These are phyloP conservation scores for Exsudoporus frostii DNA, from an alignment of 768 basidiomycete genomes.

Conservation along the genomic window DNA sequence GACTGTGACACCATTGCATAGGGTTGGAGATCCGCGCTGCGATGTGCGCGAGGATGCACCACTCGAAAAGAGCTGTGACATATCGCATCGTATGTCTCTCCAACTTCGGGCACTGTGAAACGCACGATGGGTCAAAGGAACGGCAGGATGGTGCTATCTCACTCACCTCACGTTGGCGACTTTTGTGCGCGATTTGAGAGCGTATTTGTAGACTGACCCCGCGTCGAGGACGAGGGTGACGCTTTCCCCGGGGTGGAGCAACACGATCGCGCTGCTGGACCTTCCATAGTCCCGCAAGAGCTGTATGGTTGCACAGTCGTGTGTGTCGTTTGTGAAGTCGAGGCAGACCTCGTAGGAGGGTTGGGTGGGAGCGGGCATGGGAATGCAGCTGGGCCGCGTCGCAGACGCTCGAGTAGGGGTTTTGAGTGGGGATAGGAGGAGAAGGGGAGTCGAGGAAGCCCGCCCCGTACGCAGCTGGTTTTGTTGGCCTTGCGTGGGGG, in stretches of 20 bases:
- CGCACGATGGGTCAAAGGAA: constrained; percentile 1
- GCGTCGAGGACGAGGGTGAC: constrained; percentile 68
- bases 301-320: constrained; percentile 60
- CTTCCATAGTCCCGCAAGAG: constrained; percentile 63
- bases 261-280: constrained; percentile 48
- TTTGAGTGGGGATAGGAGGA: constrained; percentile 17
- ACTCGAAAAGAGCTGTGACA: constrained; percentile 58
- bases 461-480: constrained; percentile 28
- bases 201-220: constrained; percentile 66
- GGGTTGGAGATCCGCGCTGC: constrained; percentile 33
- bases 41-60: constrained; percentile 30
- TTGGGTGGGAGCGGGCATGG: constrained; percentile 60
- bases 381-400: constrained; percentile 22
- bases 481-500: constrained; percentile 34
- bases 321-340: constrained; percentile 68
- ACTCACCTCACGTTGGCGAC: constrained; percentile 74
- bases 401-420: constrained; percentile 32
- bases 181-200: constrained; percentile 59
- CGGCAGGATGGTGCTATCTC: background rate
- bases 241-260: constrained; percentile 60
- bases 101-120: constrained; percentile 57
- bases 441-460: constrained; percentile 17
- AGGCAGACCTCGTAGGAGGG: constrained; percentile 59
- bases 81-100: constrained; percentile 58
- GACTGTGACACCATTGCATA: constrained; percentile 54